Percentiles rank a stretch among this genome's conserved stretches.
Conservation (phyloP, 768 basidiomycete species). For the Thelephora ganbajun region DNA sequence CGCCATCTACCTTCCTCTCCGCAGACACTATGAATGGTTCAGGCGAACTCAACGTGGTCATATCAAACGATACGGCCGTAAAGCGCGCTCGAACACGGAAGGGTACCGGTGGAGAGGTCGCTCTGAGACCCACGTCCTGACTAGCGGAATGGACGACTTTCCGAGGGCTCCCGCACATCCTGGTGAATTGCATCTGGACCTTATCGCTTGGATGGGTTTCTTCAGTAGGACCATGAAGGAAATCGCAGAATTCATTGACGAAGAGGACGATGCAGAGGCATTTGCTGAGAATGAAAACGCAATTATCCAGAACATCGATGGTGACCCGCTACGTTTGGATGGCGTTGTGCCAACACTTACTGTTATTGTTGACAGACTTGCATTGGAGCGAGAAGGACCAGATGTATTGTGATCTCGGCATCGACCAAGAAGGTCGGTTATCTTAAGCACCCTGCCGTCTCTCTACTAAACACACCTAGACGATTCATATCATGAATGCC, state of each 20-base stretch:
- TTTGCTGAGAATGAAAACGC: constrained; percentile 69
- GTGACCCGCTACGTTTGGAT: constrained; percentile 21
- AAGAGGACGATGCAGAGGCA: constrained; percentile 69
- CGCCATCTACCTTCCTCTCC: constrained; percentile 72
- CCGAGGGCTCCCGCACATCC: constrained; percentile 80
- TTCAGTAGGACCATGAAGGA: constrained; percentile 89
- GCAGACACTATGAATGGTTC: constrained; percentile 95
- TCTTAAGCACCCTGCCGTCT: neutral
- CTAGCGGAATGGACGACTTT: constrained; percentile 95
- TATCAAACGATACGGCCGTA: constrained; percentile 79
- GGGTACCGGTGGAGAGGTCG: constrained; percentile 93
- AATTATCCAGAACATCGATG: constrained; percentile 76
- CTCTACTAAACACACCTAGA: constrained; percentile 30
- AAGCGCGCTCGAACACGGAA: constrained; percentile 76
- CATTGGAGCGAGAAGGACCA: constrained; percentile 84
- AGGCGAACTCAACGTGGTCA: constrained; percentile 87
- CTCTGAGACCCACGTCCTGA: constrained; percentile 74
- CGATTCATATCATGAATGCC: constrained; percentile 83
- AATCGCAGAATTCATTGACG: constrained; percentile 76
- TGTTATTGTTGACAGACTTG: constrained; percentile 40
- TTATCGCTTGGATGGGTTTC: constrained; percentile 95
- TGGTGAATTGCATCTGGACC: constrained; percentile 86
- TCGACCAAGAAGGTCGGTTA: constrained; percentile 66
- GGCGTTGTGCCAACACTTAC: neutral
- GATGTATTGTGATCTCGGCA: constrained; percentile 88